Percentiles rank a stretch among this genome's conserved stretches.
Evolutionary conservation across 306 rosid species (phyloP).

Genomic region (Psophocarpus tetragonolobus): DNA sequence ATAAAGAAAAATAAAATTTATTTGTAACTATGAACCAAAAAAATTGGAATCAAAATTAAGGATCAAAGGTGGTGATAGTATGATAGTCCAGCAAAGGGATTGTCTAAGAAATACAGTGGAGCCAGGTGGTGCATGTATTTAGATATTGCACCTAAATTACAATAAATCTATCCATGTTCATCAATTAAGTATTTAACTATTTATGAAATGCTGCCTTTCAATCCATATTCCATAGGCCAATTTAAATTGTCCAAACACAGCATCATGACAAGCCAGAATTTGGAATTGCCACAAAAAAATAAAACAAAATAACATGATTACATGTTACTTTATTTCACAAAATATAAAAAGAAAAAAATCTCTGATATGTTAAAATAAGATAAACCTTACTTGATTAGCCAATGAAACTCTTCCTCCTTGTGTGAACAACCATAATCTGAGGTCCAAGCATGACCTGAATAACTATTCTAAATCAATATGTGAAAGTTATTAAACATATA

Average conservation of each 20-base stretch:
- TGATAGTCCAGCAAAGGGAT: not conserved
- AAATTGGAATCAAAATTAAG: not conserved
- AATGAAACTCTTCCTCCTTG: conserved; percentile 79
- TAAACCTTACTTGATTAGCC: conserved; percentile 70
- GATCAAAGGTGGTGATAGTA: not conserved
- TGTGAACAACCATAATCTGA: conserved; percentile 95
- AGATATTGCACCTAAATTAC: not conserved
- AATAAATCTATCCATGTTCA: not conserved
- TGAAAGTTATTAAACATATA: conserved; percentile 2
- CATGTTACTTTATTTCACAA: not conserved
- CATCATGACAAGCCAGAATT: not conserved
- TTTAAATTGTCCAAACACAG: not conserved
- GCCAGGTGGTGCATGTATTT: not conserved
- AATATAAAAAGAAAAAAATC: conserved; percentile 2
- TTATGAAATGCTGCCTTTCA: not conserved
- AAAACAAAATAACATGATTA: not conserved
- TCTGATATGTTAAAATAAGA: conserved; percentile 10
- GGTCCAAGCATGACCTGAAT: conserved; percentile 96
- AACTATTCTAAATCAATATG: conserved; percentile 22
- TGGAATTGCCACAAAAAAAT: not conserved
- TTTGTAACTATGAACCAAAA: not conserved
- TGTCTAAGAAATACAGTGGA: not conserved
- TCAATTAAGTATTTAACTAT: not conserved
- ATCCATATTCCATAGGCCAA: not conserved
- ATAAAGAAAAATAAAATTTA: conserved; percentile 14